These are phyloP conservation scores for Periconia sp. DNA, from an alignment of 2,329 filamentous ascomycete genomes.

Conservation along the genomic window DNA sequence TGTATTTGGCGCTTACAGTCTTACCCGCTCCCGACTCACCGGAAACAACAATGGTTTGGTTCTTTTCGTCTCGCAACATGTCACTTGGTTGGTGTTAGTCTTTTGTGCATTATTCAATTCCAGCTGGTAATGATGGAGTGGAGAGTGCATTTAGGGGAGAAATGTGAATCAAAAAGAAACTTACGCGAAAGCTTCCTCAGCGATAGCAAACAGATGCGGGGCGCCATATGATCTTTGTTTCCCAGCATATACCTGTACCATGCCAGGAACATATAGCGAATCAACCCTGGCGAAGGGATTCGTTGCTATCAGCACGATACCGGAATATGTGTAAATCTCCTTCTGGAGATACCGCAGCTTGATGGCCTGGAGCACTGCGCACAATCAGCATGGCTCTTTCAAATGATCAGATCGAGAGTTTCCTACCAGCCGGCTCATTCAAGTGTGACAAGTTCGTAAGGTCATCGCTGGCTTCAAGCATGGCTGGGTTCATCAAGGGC, in stretches of 20 bases:
- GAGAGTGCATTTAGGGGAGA: neutral
- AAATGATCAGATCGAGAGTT: neutral
- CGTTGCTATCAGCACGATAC: conserved; percentile 96
- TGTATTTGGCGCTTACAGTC: conserved; percentile 99
- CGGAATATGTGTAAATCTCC: conserved; percentile 99
- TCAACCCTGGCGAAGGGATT: conserved; percentile 98
- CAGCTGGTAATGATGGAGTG: neutral
- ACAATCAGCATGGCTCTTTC: conserved; percentile 27
- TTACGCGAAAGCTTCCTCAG: conserved; percentile 97
- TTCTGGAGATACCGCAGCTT: conserved; percentile 96
- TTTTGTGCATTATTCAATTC: neutral
- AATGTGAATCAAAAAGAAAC: conserved; percentile 29
- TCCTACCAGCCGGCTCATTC: conserved; percentile 92
- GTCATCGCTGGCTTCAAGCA: conserved; percentile 98
- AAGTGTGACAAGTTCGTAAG: conserved; percentile 95
- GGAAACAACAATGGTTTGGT: conserved; percentile 98
- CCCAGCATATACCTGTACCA: conserved; percentile 99
- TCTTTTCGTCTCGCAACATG: conserved; percentile 93
- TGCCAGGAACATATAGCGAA: conserved; percentile 96
- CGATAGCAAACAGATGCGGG: conserved; percentile 97
- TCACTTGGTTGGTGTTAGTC: conserved; percentile 60
- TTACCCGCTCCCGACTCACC: conserved; percentile 98
- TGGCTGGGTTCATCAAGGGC: conserved; percentile 94
- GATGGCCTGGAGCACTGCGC: conserved; percentile 90
- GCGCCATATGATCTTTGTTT: conserved; percentile 96